phyloP scores from a whole-genome alignment of 805 yeast species.

The Barnettozyma siamensis region DNA sequence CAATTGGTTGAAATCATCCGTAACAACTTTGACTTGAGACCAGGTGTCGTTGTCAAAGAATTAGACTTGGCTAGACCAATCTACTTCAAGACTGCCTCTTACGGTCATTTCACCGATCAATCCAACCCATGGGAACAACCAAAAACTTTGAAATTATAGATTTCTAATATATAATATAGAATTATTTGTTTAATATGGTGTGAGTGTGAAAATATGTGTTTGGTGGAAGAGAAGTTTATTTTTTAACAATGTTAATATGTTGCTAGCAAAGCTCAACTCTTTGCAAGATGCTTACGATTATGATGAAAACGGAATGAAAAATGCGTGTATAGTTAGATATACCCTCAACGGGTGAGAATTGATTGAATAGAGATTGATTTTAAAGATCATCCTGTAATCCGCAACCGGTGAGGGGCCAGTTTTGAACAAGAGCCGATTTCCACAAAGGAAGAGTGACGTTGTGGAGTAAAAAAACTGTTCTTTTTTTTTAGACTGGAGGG shows the following conservation, averaged over 20 bases:
- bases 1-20: slow-evolving; percentile 88
- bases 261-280: slow-evolving; percentile 13
- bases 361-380: slow-evolving; percentile 1
- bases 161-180: background rate
- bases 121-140: slow-evolving; percentile 98
- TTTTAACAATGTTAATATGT: too few species aligned
- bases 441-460: background rate
- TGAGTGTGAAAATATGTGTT: too few species aligned
- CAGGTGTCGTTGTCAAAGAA: slow-evolving; percentile 97
- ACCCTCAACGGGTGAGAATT: slow-evolving; percentile 11
- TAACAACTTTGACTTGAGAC: slow-evolving; percentile 97
- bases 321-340: slow-evolving; percentile 1
- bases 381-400: background rate
- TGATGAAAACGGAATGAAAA: slow-evolving; percentile 1
- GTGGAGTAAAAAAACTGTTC: background rate
- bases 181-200: background rate
- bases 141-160: slow-evolving; percentile 60
- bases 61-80: slow-evolving; percentile 98
- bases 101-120: slow-evolving; percentile 99
- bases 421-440: background rate
- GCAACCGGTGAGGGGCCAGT: background rate
- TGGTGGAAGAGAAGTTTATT: too few species aligned
- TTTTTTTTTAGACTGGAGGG: background rate
- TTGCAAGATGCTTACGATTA: slow-evolving; percentile 8
- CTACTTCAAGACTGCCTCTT: slow-evolving; percentile 97